A percentile compares a stretch with the other conserved stretches of the same genome.
phyloP scores from a whole-genome alignment of 192 early-diverging fungal genomes.

The Entomortierella chlamydospora region DNA sequence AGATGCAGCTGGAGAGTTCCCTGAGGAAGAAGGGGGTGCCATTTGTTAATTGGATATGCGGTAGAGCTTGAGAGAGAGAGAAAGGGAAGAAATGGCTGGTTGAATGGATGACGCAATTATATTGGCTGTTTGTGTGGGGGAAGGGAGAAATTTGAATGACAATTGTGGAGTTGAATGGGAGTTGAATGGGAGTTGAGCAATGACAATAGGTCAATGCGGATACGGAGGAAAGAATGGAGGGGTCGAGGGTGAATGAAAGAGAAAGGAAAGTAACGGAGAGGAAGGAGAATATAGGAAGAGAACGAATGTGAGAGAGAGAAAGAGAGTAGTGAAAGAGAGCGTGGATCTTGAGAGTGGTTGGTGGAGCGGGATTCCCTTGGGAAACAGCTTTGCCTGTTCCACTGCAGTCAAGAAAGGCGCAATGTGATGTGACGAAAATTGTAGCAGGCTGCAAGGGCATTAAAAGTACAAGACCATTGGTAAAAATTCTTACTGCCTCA shows the following conservation, averaged over 20 bases:
- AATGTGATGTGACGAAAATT: not conserved
- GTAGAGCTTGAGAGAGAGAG: not conserved
- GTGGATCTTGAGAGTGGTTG: not conserved
- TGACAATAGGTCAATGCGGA: too few relatives aligned
- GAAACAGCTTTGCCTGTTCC: too few relatives aligned
- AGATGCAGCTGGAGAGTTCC: not conserved
- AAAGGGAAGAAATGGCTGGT: not conserved
- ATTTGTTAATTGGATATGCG: not conserved
- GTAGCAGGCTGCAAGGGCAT: not conserved
- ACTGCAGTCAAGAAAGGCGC: too few relatives aligned
- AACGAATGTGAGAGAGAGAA: not conserved
- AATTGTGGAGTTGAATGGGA: not conserved
- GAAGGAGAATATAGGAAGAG: conserved; percentile 6
- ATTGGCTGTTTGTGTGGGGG: not conserved
- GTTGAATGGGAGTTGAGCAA: too few relatives aligned
- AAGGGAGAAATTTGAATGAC: not conserved
- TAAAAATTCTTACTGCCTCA: too few relatives aligned
- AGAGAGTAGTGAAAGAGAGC: not conserved
- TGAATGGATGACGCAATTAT: not conserved
- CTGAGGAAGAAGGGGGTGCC: not conserved
- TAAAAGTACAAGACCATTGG: too few relatives aligned
- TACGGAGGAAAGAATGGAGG: not conserved
- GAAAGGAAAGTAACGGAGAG: not conserved
- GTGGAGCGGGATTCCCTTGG: conserved; percentile 1
- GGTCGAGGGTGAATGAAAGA: not conserved